A percentile compares a stretch with the other conserved stretches of the same genome.
Evolutionary conservation across 768 basidiomycete genomes (phyloP).

Genomic region (Kwoniella shandongensis): DNA sequence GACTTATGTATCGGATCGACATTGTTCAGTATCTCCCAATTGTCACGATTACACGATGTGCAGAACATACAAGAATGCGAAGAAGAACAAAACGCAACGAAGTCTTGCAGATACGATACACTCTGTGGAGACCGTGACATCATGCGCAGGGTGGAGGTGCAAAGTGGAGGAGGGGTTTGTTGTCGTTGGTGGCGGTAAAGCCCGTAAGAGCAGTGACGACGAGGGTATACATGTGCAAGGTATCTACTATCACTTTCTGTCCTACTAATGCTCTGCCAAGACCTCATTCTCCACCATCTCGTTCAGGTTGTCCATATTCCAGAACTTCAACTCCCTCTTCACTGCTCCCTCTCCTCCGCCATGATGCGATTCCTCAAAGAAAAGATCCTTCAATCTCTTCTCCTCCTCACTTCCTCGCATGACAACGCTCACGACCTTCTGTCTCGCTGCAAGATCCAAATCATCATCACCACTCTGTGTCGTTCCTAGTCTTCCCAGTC

Average conservation of each 20-base stretch:
- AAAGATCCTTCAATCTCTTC: conserved; percentile 18
- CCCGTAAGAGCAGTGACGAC: not conserved
- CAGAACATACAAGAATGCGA: too few species aligned
- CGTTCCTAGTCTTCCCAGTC: conserved; percentile 23
- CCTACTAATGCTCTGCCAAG: not conserved
- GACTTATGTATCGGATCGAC: conserved; percentile 48
- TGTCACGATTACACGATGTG: too few species aligned
- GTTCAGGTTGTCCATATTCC: conserved; percentile 9
- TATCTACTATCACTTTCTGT: conserved; percentile 1
- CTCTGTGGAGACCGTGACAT: conserved; percentile 15
- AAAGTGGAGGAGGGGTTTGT: not conserved
- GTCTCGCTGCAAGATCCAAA: not conserved
- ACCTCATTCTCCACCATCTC: not conserved
- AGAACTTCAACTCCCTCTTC: conserved; percentile 1
- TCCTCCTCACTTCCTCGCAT: conserved; percentile 22
- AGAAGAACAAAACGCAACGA: too few species aligned
- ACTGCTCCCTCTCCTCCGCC: not conserved
- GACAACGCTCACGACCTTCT: conserved; percentile 20
- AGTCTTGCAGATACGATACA: too few species aligned
- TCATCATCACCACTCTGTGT: not conserved
- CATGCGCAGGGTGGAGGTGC: conserved; percentile 18
- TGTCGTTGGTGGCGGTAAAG: not conserved
- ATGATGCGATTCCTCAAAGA: not conserved
- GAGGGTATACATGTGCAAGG: conserved; percentile 19
- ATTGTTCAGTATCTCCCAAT: conserved; percentile 24